Evolutionary conservation across 768 basidiomycete species (phyloP).

Genomic region (Suillus placidus): DNA sequence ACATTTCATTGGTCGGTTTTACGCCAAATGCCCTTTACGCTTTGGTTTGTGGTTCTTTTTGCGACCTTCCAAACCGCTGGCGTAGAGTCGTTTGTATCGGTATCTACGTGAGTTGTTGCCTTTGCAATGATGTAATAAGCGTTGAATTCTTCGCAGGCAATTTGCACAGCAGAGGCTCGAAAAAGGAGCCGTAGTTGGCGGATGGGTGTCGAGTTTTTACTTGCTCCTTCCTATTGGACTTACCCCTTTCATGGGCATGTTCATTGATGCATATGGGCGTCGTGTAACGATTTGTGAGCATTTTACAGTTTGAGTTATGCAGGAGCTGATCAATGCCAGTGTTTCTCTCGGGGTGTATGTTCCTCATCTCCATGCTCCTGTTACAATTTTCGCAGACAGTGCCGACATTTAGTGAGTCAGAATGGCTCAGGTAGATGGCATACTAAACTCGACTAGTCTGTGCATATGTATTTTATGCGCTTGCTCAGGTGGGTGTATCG

Average conservation of each 20-base stretch:
- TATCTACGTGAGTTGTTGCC: constrained; percentile 40
- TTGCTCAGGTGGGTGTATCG: constrained; percentile 36
- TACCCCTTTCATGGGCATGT: constrained; percentile 44
- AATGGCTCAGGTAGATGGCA: no score
- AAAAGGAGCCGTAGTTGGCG: constrained; percentile 46
- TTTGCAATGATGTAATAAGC: not conserved
- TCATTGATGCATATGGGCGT: constrained; percentile 43
- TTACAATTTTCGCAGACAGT: constrained; percentile 42
- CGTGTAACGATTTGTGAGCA: constrained; percentile 41
- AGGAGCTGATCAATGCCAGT: constrained; percentile 25
- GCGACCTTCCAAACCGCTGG: constrained; percentile 45
- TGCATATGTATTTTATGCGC: constrained; percentile 45
- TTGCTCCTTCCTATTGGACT: constrained; percentile 42
- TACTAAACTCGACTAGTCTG: constrained; percentile 30
- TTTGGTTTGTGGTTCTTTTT: constrained; percentile 46
- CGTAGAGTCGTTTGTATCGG: constrained; percentile 46
- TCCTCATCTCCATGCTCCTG: constrained; percentile 45
- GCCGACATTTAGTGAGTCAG: constrained; percentile 39
- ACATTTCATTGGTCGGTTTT: constrained; percentile 38
- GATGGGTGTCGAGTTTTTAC: constrained; percentile 48
- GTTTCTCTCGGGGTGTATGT: constrained; percentile 41
- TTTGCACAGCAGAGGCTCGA: constrained; percentile 44
- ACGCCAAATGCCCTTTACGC: constrained; percentile 38
- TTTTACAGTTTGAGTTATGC: not conserved
- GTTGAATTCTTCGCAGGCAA: constrained; percentile 31